These are phyloP conservation scores for Diplodia seriata DNA, from an alignment of 2,329 filamentous ascomycete species.

Conservation along the genomic window DNA sequence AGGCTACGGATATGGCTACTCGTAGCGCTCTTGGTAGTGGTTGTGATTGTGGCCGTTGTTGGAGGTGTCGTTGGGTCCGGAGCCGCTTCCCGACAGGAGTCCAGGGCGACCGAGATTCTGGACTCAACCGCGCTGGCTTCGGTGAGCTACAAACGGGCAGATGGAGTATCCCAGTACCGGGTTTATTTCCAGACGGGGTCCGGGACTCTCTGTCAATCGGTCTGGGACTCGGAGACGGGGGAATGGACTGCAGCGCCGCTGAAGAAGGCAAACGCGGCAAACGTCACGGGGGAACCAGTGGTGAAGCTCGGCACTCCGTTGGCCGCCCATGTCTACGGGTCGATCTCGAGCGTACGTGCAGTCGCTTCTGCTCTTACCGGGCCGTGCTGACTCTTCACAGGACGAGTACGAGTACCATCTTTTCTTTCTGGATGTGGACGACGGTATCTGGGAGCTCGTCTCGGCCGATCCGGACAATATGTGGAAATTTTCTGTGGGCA, in stretches of 20 bases:
- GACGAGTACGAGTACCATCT: constrained; percentile 21
- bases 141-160: constrained; percentile 23
- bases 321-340: constrained; percentile 15
- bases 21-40: background rate
- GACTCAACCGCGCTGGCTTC: constrained; percentile 14
- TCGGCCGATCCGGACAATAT: constrained; percentile 13
- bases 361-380: background rate
- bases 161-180: constrained; percentile 11
- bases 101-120: background rate
- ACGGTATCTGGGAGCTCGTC: background rate
- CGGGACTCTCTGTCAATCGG: constrained; percentile 2
- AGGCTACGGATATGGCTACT: constrained; percentile 5
- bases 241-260: constrained; percentile 1
- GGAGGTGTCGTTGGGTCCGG: constrained; percentile 3
- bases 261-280: background rate
- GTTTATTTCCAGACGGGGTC: constrained; percentile 14
- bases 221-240: constrained; percentile 12
- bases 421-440: constrained; percentile 7
- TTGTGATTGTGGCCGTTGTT: background rate
- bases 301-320: constrained; percentile 19
- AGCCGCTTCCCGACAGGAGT: background rate
- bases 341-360: background rate
- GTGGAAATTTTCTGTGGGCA: background rate
- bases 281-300: background rate
- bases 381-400: background rate